Base-by-base conservation (phyloP, 257 asterid genomes). In the Ilex asprella region DNA sequence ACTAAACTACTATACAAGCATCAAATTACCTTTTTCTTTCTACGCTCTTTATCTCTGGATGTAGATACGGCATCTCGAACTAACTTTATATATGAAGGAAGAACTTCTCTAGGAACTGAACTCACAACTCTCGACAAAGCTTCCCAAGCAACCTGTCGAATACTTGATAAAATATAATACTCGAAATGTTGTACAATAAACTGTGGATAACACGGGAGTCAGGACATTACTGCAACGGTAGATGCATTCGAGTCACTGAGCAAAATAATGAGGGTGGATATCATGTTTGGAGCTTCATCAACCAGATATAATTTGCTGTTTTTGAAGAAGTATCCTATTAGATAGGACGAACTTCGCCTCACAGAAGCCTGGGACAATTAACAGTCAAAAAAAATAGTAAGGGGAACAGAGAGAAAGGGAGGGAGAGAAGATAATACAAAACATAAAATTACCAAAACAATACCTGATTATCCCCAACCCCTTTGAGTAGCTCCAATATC, bases 41-140 rank as follows among this genome's bases (percentile, higher is more conserved):
- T 79, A 43, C 99, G 97, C 74, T 89, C 97, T 79, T 81, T 93
- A 67, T 93, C 97, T 76, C 94, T 76, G 58, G 99, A 81, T 44
- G 99, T 87, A 60, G 99, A 93, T 64, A 93, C 87, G n/a, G 97
- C 97, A 81, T 89, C 99, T 35, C 99, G 97, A 31, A 89, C 99
- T 67, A 93, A 80, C 76, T 93, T 89, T 80, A 93, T 81, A 71
- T 89, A 79, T 39, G 97, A 85, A 66, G 99, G 94, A 64, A 85
- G 95, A 73, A 79, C 82, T 78, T 93, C 99, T 77, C 89, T 89
- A 54, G 97, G 97, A 71, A 87, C 82, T 41, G 97, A 85, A 66
- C 81, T 75, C 53, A 82, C 78, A 71, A 93, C 99, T 76, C 88
- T 89, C 57, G 92, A 78, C 71, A 93, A 72, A 13, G 97, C 97